A percentile compares a stretch with the other conserved stretches of the same genome.
These are phyloP conservation scores for Hemileia vastatrix DNA, from an alignment of 1,284 basidiomycete genomes.

Conservation along the genomic window DNA sequence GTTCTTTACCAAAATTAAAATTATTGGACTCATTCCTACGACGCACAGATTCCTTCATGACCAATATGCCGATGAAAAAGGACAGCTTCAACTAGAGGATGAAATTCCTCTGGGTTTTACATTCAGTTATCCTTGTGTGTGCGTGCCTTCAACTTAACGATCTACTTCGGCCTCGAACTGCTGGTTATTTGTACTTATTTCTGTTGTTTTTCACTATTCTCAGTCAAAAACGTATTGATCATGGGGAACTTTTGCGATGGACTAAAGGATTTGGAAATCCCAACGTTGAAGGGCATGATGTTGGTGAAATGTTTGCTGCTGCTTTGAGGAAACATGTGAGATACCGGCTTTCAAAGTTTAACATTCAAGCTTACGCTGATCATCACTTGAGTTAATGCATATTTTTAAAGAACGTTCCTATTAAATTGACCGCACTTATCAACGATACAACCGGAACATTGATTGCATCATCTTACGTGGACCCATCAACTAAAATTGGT, in stretches of 20 bases:
- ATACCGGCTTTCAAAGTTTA: constrained; percentile 24
- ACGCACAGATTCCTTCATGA: constrained; percentile 67
- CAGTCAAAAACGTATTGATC: constrained; percentile 85
- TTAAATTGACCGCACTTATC: constrained; percentile 72
- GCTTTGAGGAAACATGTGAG: constrained; percentile 60
- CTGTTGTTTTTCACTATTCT: constrained; percentile 24
- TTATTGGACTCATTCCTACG: no score
- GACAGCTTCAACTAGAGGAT: constrained; percentile 58
- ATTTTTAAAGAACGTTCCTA: constrained; percentile 50
- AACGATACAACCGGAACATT: constrained; percentile 97
- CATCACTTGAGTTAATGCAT: constrained; percentile 18
- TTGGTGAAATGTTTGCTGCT: constrained; percentile 79
- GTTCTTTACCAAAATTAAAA: not conserved
- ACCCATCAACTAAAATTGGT: constrained; percentile 78
- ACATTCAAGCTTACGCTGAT: constrained; percentile 40
- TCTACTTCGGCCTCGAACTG: constrained; percentile 7
- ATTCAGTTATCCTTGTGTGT: constrained; percentile 50
- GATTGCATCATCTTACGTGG: constrained; percentile 93
- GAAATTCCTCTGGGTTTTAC: constrained; percentile 84
- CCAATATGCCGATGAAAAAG: constrained; percentile 57
- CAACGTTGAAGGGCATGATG: constrained; percentile 86
- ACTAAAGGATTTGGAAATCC: constrained; percentile 93
- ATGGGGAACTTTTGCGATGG: constrained; percentile 91
- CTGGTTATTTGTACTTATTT: not conserved
- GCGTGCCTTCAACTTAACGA: not conserved